Base-by-base conservation (phyloP, 108 stramenopile species). In the Cyclotella atomus region DNA sequence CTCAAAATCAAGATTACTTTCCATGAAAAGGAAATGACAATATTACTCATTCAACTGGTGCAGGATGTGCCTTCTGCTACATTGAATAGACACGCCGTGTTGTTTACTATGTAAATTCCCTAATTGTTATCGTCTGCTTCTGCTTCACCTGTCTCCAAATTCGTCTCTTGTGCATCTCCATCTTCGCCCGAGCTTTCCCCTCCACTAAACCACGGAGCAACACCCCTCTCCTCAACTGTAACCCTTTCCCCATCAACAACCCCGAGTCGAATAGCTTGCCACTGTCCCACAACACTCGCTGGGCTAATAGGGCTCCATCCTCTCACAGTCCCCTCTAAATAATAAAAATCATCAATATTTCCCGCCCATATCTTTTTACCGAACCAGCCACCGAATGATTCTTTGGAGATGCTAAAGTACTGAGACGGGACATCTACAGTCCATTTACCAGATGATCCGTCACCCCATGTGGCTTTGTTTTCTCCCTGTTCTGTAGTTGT, bases 351-450 rank as follows among this genome's bases (percentile, higher is more conserved):
- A 36, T 91, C 91, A 27, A 90, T 84, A 3, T 77, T 81, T 36
- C 87, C 83, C 25, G 91, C 90, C 89, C 90, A 95, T 71, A 93
- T 90, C 44, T 84, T 64, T 67, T 92, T 92, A 14, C 94, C 91
- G 21, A 79, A 38, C 76, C 75, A 85, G 27, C 77, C 81, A n/a
- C 87, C 74, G 21, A 70, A 77, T 16, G 60, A 47, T 49, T 91
- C 88, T 49, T 88, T 90, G 23, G 81, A 78, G 23, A 93, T 79
- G 24, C 79, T 85, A 67, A 95, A 83, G 68, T 88, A 93, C 66
- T 92, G 91, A 25, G 79, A 84, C 0, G 89, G 88, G 16, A 77
- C 81, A 69, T 95, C 94, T 28, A 95, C 68, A 32, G 53, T 74
- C 91, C 94, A 95, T 52, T 71, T 91, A 20, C 94, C 94, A 60